Percentiles rank a stretch among this genome's conserved stretches.
Conservation (phyloP, 225 moss, liverwort and hornwort species). For the Thuidium tamariscinum region DNA sequence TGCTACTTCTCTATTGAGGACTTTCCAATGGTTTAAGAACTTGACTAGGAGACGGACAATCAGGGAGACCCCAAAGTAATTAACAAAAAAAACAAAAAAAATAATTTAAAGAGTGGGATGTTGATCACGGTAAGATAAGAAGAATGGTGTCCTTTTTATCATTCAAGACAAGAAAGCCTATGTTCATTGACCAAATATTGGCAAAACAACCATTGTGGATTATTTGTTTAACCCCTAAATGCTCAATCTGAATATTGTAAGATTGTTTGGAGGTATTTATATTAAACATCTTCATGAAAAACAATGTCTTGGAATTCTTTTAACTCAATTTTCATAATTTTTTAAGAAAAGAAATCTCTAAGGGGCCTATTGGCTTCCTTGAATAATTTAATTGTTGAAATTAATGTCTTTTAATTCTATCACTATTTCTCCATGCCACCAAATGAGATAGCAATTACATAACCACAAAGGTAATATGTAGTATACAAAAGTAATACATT, state of each 20-base stretch:
- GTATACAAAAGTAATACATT: not conserved
- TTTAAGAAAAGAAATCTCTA: accelerated
- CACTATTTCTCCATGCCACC: not conserved
- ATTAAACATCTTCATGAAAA: not conserved
- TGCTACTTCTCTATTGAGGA: no score
- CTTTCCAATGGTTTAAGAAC: no score
- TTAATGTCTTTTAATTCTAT: not conserved
- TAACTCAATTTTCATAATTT: not conserved
- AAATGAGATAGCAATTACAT: not conserved
- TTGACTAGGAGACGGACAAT: no score
- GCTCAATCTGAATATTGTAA: not conserved
- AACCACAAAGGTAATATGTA: accelerated
- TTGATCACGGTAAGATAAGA: not conserved
- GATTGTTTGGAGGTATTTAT: not conserved
- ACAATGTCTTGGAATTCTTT: not conserved
- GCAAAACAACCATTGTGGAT: not conserved
- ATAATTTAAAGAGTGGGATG: no score
- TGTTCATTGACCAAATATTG: not conserved
- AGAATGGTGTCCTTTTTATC: not conserved
- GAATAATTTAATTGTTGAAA: not conserved
- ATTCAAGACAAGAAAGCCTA: not conserved
- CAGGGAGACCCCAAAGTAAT: no score
- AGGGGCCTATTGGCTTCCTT: accelerated
- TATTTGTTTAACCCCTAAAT: not conserved
- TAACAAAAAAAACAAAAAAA: no score